These are phyloP conservation scores for Candida maesae DNA, from an alignment of 805 yeast species.

Conservation along the genomic window DNA sequence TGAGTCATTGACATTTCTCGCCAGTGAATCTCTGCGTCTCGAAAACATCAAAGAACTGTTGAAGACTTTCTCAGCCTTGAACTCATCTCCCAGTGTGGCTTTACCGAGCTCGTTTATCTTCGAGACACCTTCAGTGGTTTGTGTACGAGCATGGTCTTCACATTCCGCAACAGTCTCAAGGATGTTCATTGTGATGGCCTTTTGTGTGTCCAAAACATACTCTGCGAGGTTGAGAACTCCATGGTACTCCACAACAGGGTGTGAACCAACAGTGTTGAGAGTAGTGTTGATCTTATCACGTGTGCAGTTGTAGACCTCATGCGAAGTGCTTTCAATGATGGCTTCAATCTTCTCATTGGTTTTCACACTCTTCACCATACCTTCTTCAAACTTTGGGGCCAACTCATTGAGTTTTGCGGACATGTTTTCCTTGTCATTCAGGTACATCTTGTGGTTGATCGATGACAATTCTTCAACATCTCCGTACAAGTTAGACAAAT, in stretches of 20 bases:
- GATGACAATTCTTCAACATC: constrained; percentile 63
- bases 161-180: constrained; percentile 56
- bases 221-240: constrained; percentile 64
- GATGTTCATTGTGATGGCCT: constrained; percentile 61
- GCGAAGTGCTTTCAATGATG: constrained; percentile 57
- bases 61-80: constrained; percentile 53
- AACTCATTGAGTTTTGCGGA: constrained; percentile 49
- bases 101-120: constrained; percentile 61
- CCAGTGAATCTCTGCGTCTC: constrained; percentile 58
- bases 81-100: constrained; percentile 58
- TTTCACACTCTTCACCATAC: constrained; percentile 46
- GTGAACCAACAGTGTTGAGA: constrained; percentile 46
- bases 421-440: constrained; percentile 45
- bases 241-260: constrained; percentile 48
- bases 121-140: constrained; percentile 58
- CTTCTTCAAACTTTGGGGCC: constrained; percentile 59
- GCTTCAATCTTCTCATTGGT: constrained; percentile 58
- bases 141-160: constrained; percentile 64
- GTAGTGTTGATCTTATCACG: constrained; percentile 48
- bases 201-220: constrained; percentile 69
- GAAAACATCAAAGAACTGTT: constrained; percentile 80
- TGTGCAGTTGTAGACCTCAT: constrained; percentile 58
- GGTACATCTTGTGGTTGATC: constrained; percentile 55
- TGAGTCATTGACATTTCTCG: constrained; percentile 53
- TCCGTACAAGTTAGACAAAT: constrained; percentile 58